phyloP scores from a whole-genome alignment of 1,284 basidiomycete species.

The Phellinidium pouzarii region DNA sequence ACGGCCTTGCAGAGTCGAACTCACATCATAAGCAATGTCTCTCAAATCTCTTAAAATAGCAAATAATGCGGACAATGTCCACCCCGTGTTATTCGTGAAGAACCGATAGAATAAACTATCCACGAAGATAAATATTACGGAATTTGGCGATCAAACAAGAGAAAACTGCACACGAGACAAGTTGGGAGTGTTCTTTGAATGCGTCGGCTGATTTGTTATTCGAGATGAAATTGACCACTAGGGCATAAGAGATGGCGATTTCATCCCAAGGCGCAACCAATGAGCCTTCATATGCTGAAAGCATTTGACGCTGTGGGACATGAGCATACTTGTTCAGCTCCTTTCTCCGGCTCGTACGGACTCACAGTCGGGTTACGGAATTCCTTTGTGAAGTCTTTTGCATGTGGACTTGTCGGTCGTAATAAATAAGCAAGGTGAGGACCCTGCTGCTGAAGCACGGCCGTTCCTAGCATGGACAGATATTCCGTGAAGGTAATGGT shows the following conservation, averaged over 20 bases:
- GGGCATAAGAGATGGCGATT: conserved; percentile 70
- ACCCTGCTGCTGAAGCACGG: conserved; percentile 58
- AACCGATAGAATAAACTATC: conserved; percentile 67
- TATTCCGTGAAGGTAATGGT: conserved; percentile 54
- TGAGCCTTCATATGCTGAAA: conserved; percentile 53
- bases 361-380: conserved; percentile 61
- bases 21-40: conserved; percentile 72
- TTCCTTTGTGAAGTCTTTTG: conserved; percentile 65
- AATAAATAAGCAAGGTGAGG: conserved; percentile 64
- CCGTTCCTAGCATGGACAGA: conserved; percentile 53
- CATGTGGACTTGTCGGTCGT: conserved; percentile 65
- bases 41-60: conserved; percentile 73
- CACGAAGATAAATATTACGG: neutral
- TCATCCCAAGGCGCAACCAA: conserved; percentile 75
- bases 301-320: conserved; percentile 37
- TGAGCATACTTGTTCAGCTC: conserved; percentile 5
- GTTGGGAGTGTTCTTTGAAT: conserved; percentile 65
- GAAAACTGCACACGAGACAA: conserved; percentile 48
- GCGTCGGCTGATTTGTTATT: conserved; percentile 61
- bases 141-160: neutral
- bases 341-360: conserved; percentile 14
- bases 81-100: conserved; percentile 70
- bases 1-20: conserved; percentile 14
- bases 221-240: conserved; percentile 62
- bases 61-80: conserved; percentile 78